Base-by-base conservation (phyloP, 495 filamentous ascomycete species). In the Penicillium diatomitis region DNA sequence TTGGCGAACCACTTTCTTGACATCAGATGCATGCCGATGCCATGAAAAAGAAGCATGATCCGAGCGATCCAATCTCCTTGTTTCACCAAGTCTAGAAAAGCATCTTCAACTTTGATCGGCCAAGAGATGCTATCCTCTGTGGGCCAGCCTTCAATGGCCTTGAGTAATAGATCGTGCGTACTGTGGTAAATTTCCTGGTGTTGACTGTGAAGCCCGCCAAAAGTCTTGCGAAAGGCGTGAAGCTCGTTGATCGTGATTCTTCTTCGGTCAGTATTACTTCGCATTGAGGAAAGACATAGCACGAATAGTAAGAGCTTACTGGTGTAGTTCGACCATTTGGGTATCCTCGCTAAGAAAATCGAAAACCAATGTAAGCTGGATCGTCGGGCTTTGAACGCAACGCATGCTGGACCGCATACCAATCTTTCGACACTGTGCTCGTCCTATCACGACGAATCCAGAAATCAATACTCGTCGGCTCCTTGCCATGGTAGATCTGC, bases 1-100 rank as follows among this genome's bases (percentile, higher is more conserved):
- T 46, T 40, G 32, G 51, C 51, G 10, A 48, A 53, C 51, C 51
- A 53, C 8, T 53, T 53, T 8, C 44, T 34, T 20, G 51, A 53
- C 8, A 46, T 44, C n/a, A 53, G 36, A 48, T 53, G 51, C 35
- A 43, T 36, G 6, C 46, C 41, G 12, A 53, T 31, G 9, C 51
- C 51, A 10, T 53, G 51, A 31, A 53, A 53, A 20, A 53, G 27
- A 6, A 53, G 38, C 8, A 53, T 41, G 11, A 53, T 53, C n/a
- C 46, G 41, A 12, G 51, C 45, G 29, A 47, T 53, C 45, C 45
- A 48, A 8, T 53, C 35, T n/a, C 51, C 51, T 44, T 53, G 39
- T 32, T 45, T 47, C 0, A 46, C 46, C 9, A 46, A 38, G 32
- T 32, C 38, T 30, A 54, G 28, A 32, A 49, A 54, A 0, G 42